Evolutionary conservation across 805 yeast species (phyloP), one percentile per base, ranked within the genome.

Genomic region (Candida arabinofermentans): DNA sequence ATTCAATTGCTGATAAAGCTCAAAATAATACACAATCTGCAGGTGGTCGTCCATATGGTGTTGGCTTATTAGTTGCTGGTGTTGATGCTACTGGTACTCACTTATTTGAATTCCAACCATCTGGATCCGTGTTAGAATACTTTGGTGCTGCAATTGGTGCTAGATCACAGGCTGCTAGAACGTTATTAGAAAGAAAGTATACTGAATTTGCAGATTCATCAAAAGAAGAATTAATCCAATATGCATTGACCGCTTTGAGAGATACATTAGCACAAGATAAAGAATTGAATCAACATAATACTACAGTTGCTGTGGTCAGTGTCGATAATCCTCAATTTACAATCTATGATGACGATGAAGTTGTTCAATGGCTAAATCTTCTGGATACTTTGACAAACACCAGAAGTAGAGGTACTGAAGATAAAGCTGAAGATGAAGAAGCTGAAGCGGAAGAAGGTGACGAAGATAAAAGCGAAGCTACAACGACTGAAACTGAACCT

Each of bases 1-100:
- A 79, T 53, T 69, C 89, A 42, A 79, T 93, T 57, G 96, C 96
- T 22, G 96, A 91, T 64, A 93, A 93, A 70, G 99, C 99, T 0
- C 99, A 93, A 67, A 82, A 79, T 53, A 91, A 93, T 67, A 93
- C 99, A 31, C 98, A 93, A 68, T 81, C 86, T 46, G 89, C 93
- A 57, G 98, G 98, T 7, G 84, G 91, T 9, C 82, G 99, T 65
- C 99, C 99, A 8, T 93, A 93, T 60, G 99, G 99, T 50, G 99
- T 93, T 18, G 99, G 99, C 3, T 72, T 93, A 49, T 70, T 93
- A 44, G 77, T 93, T 36, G 82, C 86, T 13, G 99, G 99, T 16
- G 76, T 79, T 62, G 99, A 93, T 62, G 96, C 86, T 60, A 77
- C 88, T 24, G 99, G 99, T 12, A 85, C 98, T 8, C 99, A 93